Percentiles rank a stretch among this genome's conserved stretches.
Conservation (phyloP, 192 early-diverging fungal species). For the Fimicolochytrium jonesii region DNA sequence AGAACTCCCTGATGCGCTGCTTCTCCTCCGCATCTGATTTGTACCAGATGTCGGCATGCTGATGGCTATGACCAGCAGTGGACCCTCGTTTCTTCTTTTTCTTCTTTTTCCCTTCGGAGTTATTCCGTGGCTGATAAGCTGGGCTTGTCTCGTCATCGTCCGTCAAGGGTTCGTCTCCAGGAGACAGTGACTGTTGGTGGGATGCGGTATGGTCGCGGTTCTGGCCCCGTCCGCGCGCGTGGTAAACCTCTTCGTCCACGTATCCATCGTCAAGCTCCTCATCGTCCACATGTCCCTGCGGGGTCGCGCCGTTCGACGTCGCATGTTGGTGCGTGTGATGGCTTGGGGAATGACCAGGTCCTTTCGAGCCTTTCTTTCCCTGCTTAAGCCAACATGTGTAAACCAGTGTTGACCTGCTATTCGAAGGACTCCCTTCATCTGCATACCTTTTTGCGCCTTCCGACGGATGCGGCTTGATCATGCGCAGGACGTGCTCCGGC, state of each 20-base stretch:
- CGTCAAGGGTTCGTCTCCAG: constrained; percentile 6
- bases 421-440: too few species aligned
- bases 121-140: too few species aligned
- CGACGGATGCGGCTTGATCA: too few species aligned
- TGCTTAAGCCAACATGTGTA: too few species aligned
- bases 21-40: constrained; percentile 71
- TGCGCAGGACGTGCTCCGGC: too few species aligned
- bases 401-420: too few species aligned
- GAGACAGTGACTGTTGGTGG: constrained; percentile 13
- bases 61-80: constrained; percentile 3
- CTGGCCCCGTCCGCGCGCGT: constrained; percentile 5
- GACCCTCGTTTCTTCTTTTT: constrained; percentile 26
- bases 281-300: neutral
- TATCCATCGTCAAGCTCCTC: constrained; percentile 23
- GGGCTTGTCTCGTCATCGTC: constrained; percentile 2
- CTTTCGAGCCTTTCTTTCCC: too few species aligned
- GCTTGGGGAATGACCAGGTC: too few species aligned
- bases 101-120: constrained; percentile 18
- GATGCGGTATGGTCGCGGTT: neutral
- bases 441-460: too few species aligned
- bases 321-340: constrained; percentile 1
- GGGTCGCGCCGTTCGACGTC: neutral
- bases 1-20: constrained; percentile 77
- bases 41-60: constrained; percentile 55
- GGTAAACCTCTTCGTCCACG: constrained; percentile 2